Conservation (phyloP, 345 rosid genomes). For the Camelina hispida region DNA sequence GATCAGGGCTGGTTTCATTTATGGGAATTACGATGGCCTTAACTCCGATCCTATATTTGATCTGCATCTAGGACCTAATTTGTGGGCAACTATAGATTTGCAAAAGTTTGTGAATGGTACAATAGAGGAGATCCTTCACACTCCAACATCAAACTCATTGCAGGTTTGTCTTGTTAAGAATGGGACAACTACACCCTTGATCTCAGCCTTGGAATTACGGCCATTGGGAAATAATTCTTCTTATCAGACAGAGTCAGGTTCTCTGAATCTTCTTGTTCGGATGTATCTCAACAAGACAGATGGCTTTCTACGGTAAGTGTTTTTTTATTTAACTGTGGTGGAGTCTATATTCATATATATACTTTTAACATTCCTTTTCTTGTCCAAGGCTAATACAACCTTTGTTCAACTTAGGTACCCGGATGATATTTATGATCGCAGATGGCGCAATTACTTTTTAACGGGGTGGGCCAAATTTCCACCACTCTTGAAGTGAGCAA, state of each 20-base stretch:
- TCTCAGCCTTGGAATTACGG: slow-evolving; percentile 53
- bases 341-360: too few relatives aligned
- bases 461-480: too few relatives aligned
- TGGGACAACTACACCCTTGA: slow-evolving; percentile 43
- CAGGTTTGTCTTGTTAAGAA: slow-evolving; percentile 58
- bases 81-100: slow-evolving; percentile 39
- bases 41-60: slow-evolving; percentile 40
- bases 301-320: slow-evolving; percentile 7
- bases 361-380: too few relatives aligned
- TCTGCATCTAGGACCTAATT: slow-evolving; percentile 51
- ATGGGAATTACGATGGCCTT: slow-evolving; percentile 52
- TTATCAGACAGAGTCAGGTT: slow-evolving; percentile 22
- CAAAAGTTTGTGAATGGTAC: background rate
- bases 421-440: too few relatives aligned
- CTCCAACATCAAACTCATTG: slow-evolving; percentile 35
- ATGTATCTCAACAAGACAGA: too few relatives aligned
- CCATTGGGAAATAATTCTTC: slow-evolving; percentile 13
- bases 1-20: slow-evolving; percentile 37
- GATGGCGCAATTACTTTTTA: too few relatives aligned
- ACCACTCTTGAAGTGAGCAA: too few relatives aligned
- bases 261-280: slow-evolving; percentile 15
- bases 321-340: too few relatives aligned
- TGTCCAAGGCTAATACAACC: too few relatives aligned
- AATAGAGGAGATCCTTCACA: slow-evolving; percentile 35
- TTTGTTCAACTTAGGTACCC: too few relatives aligned